Base-by-base conservation (phyloP, 805 yeast species). In the Ogataea allantospora region DNA sequence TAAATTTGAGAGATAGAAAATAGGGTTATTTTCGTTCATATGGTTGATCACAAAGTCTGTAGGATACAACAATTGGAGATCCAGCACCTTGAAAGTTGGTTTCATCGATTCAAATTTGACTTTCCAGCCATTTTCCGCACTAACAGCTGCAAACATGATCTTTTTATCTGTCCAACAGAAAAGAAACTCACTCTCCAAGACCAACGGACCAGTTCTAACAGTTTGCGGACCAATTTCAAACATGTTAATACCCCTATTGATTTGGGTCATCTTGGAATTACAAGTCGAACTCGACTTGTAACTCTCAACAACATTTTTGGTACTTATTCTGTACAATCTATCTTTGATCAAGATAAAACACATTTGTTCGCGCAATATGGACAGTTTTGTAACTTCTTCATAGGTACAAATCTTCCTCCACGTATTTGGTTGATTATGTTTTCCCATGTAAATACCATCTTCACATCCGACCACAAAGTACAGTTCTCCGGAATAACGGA, bases 221-320 rank as follows among this genome's bases (percentile, higher is more conserved):
- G 78, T 71, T 54, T 88, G 87, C 20, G 69, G 73, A 0, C 93
- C 96, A 43, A 83, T 65, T 32, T 73, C 74, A 61, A 85, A 88
- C 46, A 73, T 79, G 2, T 73, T 60, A 0, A 79, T 78, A 55
- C 77, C 61, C 57, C 78, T 53, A 21, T 33, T 40, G 33, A 54
- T 35, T n/a, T 38, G 44, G 9, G 30, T 30, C 27, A 54, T 30
- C 1, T 30, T 38, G 14, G 47, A 41, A 30, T 51, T 55, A 77
- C 46, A 71, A 67, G 10, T 78, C 65, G 9, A 77, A 49, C 60
- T 55, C 8, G 50, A 58, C 27, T 69, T 70, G 51, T 77, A 80
- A 11, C 85, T 80, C 15, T 75, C 65, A 33, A 83, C 55, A 11
- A 89, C 51, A 47, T 78, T 77, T 27, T 80, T 82, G 15, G 88